Percentiles rank a stretch among this genome's conserved stretches.
These are phyloP conservation scores for Gossypium turneri DNA, from an alignment of 345 rosid species.

Conservation along the genomic window DNA sequence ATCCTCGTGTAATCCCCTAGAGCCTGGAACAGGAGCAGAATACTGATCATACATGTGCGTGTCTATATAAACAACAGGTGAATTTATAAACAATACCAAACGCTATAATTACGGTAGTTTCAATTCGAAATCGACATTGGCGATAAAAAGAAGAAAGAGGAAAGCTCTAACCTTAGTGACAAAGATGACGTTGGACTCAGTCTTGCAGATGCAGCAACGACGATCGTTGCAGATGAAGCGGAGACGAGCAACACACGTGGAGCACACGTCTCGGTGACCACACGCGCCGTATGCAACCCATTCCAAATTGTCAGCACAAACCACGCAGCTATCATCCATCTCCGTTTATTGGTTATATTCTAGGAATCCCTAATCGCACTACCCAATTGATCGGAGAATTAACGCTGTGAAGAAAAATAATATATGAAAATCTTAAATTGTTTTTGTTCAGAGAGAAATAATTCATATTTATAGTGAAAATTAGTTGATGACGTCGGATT, in stretches of 20 bases:
- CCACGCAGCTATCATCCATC: slow-evolving; percentile 93
- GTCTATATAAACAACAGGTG: not conserved
- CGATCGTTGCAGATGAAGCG: slow-evolving; percentile 84
- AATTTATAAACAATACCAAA: not conserved
- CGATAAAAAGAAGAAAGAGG: not conserved
- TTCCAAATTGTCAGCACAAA: slow-evolving; percentile 81
- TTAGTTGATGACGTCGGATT: too few relatives aligned
- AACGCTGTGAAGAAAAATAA: not conserved
- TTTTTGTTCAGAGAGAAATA: not conserved
- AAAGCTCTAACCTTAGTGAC: slow-evolving; percentile 74
- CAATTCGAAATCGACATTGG: not conserved
- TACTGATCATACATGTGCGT: not conserved
- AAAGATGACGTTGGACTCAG: slow-evolving; percentile 47
- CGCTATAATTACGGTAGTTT: not conserved
- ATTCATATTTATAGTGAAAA: not conserved
- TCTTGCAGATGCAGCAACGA: slow-evolving; percentile 82
- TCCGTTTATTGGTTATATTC: not conserved
- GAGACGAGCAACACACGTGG: slow-evolving; percentile 88
- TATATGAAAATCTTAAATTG: not conserved
- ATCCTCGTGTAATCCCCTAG: slow-evolving; percentile 87
- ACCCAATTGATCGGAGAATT: not conserved
- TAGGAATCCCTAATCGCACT: not conserved
- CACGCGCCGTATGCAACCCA: slow-evolving; percentile 95
- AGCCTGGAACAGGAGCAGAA: slow-evolving; percentile 44
- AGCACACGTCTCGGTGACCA: slow-evolving; percentile 83